phyloP scores from a whole-genome alignment of 805 yeast genomes.

The Komagataella kurtzmanii region DNA sequence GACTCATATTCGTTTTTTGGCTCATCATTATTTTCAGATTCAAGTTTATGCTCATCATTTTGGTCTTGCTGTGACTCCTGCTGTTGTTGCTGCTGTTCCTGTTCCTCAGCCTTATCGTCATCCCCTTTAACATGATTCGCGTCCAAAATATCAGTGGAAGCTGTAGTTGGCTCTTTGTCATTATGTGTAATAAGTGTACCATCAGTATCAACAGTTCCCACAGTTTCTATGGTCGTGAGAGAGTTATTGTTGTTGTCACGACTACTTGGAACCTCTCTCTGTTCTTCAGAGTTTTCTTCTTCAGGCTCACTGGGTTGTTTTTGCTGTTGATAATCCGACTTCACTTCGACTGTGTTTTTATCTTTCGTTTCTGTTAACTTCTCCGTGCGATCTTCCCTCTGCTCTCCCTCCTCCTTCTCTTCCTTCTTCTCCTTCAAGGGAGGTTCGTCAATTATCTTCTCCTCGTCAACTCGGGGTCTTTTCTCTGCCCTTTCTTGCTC shows the following conservation, averaged over 20 bases:
- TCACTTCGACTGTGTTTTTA: background rate
- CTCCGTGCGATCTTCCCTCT: conserved; percentile 4
- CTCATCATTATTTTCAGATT: conserved; percentile 12
- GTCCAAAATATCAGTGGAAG: background rate
- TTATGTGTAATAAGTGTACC: background rate
- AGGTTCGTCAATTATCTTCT: background rate
- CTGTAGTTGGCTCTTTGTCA: background rate
- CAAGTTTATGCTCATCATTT: conserved; percentile 9
- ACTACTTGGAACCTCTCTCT: background rate
- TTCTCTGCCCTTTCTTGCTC: background rate
- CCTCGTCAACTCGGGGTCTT: background rate
- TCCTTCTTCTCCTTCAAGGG: conserved; percentile 9
- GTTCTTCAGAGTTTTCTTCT: background rate
- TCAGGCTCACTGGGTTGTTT: background rate
- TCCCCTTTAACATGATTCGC: conserved; percentile 1
- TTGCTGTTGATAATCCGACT: background rate
- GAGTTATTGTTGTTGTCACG: background rate
- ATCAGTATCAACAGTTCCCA: background rate
- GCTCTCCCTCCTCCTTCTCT: conserved; percentile 7
- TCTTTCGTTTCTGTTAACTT: background rate
- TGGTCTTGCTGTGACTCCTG: conserved; percentile 9
- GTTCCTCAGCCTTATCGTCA: conserved; percentile 1
- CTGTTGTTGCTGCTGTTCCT: conserved; percentile 4
- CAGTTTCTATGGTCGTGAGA: background rate
- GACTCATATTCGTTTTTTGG: conserved; percentile 12